phyloP scores from a whole-genome alignment of 2,329 filamentous ascomycete genomes.

The Biscogniauxia marginata region DNA sequence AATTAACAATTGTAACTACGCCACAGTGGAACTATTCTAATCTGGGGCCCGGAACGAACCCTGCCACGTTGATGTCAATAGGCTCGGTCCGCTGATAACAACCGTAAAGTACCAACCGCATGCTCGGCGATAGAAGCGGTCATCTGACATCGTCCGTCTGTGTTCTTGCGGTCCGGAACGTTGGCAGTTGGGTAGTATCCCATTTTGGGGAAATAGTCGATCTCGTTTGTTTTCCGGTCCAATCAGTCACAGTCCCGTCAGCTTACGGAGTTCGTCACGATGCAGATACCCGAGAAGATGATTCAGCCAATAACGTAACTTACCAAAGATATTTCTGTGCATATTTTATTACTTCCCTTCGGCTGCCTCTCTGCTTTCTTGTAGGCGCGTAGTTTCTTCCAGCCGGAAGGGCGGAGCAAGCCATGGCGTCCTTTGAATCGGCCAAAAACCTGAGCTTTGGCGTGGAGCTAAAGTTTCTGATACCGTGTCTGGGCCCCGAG shows the following conservation, averaged over 20 bases:
- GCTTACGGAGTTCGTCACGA: neutral
- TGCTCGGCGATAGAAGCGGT: neutral
- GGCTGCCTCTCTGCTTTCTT: neutral
- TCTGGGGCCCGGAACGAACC: neutral
- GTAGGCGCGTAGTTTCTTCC: neutral
- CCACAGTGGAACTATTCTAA: neutral
- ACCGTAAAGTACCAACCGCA: neutral
- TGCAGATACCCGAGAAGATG: neutral
- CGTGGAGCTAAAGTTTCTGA: slow-evolving; percentile 35
- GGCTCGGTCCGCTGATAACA: neutral
- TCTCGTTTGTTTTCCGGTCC: neutral
- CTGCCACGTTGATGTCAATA: neutral
- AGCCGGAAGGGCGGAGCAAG: neutral
- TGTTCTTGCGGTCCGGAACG: neutral
- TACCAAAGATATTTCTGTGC: neutral
- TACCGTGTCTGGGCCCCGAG: slow-evolving; percentile 22
- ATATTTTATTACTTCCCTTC: neutral
- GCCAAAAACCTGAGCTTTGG: slow-evolving; percentile 30
- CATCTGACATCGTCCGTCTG: neutral
- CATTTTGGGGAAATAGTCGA: neutral
- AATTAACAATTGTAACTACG: neutral
- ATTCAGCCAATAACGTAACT: neutral
- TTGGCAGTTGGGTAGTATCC: neutral
- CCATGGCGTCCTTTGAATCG: slow-evolving; percentile 18
- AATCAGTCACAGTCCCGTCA: neutral